A percentile compares a stretch with the other conserved stretches of the same genome.
These are phyloP conservation scores for Paracamarosporium sp. DNA, from an alignment of 2,329 filamentous ascomycete species.

Conservation along the genomic window DNA sequence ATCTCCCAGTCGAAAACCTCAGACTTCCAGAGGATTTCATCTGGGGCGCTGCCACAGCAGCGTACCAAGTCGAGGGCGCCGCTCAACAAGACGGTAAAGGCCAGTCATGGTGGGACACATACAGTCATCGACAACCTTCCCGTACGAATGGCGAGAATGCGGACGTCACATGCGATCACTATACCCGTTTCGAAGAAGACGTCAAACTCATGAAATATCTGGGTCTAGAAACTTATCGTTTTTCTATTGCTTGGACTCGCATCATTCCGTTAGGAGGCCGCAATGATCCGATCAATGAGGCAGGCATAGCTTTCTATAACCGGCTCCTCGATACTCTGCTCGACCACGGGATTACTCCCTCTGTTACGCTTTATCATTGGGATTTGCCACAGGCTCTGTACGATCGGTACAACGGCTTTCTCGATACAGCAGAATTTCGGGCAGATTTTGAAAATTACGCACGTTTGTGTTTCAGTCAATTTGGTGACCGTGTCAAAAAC, in stretches of 20 bases:
- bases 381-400: slow-evolving; percentile 16
- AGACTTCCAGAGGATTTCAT: too few relatives aligned
- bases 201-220: slow-evolving; percentile 15
- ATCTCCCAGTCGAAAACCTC: too few relatives aligned
- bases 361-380: slow-evolving; percentile 24
- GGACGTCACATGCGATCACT: slow-evolving; percentile 43
- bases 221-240: slow-evolving; percentile 19
- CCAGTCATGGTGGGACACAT: slow-evolving; percentile 50
- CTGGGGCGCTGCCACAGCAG: slow-evolving; percentile 1
- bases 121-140: slow-evolving; percentile 65
- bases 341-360: slow-evolving; percentile 7
- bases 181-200: slow-evolving; percentile 55
- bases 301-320: slow-evolving; percentile 17
- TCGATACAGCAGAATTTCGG: slow-evolving; percentile 25
- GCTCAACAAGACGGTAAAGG: slow-evolving; percentile 52
- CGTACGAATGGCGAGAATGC: slow-evolving; percentile 60
- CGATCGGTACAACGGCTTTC: slow-evolving; percentile 16
- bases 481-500: slow-evolving; percentile 47
- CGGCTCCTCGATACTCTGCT: slow-evolving; percentile 17
- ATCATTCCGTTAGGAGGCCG: slow-evolving; percentile 19
- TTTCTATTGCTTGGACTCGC: slow-evolving; percentile 20
- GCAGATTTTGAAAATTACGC: slow-evolving; percentile 45
- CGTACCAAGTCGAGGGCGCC: slow-evolving; percentile 48
- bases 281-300: slow-evolving; percentile 17
- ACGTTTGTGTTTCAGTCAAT: slow-evolving; percentile 45